Conservation (phyloP, 1,284 basidiomycete genomes). For the Naganishia albida region DNA sequence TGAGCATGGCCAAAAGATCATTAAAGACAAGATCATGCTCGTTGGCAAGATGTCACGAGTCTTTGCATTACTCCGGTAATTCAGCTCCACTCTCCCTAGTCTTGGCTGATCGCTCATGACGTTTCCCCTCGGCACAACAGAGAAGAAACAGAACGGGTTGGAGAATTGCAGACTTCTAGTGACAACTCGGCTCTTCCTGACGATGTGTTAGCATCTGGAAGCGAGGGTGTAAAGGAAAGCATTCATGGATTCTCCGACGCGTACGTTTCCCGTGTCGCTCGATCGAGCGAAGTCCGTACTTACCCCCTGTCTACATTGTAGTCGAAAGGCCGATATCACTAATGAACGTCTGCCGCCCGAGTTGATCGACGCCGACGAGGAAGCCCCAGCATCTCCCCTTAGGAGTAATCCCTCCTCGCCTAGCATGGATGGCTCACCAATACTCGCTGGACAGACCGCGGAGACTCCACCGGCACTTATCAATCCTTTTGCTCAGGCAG, state of each 20-base stretch:
- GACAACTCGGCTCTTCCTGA: constrained; percentile 79
- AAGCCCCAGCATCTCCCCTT: constrained; percentile 57
- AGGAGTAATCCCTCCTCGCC: constrained; percentile 36
- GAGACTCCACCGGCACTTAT: constrained; percentile 18
- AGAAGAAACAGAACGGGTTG: constrained; percentile 96
- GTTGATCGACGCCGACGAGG: constrained; percentile 69
- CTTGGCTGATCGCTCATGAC: background rate
- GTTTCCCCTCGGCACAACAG: constrained; percentile 55
- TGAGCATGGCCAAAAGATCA: constrained; percentile 72
- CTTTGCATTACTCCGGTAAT: constrained; percentile 89
- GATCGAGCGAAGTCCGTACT: background rate
- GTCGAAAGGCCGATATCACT: constrained; percentile 97
- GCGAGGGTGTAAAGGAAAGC: constrained; percentile 93
- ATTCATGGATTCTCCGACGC: constrained; percentile 95
- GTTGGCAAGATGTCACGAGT: constrained; percentile 95
- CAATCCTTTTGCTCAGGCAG: constrained; percentile 46
- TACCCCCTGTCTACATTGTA: constrained; percentile 44
- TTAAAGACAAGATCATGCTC: constrained; percentile 98
- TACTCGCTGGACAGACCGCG: constrained; percentile 25
- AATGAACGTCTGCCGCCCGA: constrained; percentile 96
- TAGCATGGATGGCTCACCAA: constrained; percentile 39
- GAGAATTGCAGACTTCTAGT: constrained; percentile 89
- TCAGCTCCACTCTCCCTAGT: constrained; percentile 25
- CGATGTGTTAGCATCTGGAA: constrained; percentile 81
- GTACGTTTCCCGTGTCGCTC: constrained; percentile 59